Conservation (phyloP, 139 green algal genomes). For the Volvox africanus region DNA sequence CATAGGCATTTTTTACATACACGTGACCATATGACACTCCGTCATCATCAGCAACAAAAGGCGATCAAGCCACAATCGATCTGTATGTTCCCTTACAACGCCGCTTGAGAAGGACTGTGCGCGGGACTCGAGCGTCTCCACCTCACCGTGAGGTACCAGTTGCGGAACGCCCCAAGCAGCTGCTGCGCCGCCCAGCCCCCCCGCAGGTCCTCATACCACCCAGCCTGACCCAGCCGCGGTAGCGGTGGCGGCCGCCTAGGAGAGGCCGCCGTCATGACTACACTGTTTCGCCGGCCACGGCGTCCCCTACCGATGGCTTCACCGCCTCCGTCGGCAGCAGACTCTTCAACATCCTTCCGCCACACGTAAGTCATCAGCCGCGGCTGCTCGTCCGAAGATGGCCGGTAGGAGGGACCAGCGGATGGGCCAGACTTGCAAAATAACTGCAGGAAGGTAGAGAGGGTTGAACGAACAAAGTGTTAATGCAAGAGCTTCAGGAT, state of each 20-base stretch:
- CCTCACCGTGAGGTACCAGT: conserved; percentile 19
- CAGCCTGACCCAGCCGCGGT: neutral
- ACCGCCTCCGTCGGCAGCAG: neutral
- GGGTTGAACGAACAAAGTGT: neutral
- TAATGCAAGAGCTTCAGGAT: neutral
- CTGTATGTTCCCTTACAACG: too few relatives aligned
- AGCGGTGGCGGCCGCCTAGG: neutral
- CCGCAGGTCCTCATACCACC: conserved; percentile 23
- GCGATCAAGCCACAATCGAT: too few relatives aligned
- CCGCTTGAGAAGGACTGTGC: too few relatives aligned
- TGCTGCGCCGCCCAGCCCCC: neutral
- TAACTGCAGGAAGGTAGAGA: neutral
- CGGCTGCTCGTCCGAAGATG: neutral
- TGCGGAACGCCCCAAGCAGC: conserved; percentile 32
- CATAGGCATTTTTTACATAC: too few relatives aligned
- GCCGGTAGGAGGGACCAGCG: neutral
- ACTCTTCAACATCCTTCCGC: neutral
- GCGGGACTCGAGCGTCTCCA: too few relatives aligned
- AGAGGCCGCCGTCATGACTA: neutral
- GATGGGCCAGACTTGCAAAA: neutral
- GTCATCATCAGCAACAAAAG: too few relatives aligned
- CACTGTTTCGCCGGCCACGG: neutral
- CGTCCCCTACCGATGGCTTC: neutral
- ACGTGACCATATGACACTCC: too few relatives aligned
- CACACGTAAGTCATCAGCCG: conserved; percentile 39